Percentiles rank a stretch among this genome's conserved stretches.
These are phyloP conservation scores for Heterobasidion occidentale DNA, from an alignment of 1,284 basidiomycete species.

Conservation along the genomic window DNA sequence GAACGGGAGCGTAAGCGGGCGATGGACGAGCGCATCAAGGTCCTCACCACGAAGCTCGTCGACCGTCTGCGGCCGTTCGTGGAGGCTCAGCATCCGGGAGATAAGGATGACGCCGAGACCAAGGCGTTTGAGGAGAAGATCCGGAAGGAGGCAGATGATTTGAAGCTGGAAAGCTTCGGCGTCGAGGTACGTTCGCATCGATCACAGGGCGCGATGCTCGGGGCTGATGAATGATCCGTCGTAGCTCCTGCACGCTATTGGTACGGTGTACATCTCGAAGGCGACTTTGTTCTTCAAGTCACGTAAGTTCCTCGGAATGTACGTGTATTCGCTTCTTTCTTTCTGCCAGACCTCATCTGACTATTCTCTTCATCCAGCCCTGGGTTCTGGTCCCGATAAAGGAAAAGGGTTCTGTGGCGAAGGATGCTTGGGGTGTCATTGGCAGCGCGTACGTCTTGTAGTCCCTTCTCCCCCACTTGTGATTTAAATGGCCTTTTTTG, in stretches of 20 bases:
- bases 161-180: slow-evolving; percentile 98
- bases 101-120: slow-evolving; percentile 81
- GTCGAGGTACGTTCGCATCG: slow-evolving; percentile 62
- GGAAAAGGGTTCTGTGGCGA: slow-evolving; percentile 89
- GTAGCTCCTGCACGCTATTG: slow-evolving; percentile 79
- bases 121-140: slow-evolving; percentile 72
- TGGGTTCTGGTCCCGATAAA: slow-evolving; percentile 94
- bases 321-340: slow-evolving; percentile 22
- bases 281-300: slow-evolving; percentile 90
- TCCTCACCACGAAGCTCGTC: slow-evolving; percentile 69
- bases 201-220: neutral
- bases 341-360: neutral
- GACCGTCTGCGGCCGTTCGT: slow-evolving; percentile 85
- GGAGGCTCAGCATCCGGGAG: slow-evolving; percentile 84
- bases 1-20: slow-evolving; percentile 75
- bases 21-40: slow-evolving; percentile 71
- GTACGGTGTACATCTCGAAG: slow-evolving; percentile 89
- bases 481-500: neutral
- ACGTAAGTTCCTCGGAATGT: slow-evolving; percentile 86
- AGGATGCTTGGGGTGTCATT: slow-evolving; percentile 91
- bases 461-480: neutral
- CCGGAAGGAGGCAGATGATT: slow-evolving; percentile 85
- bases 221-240: neutral
- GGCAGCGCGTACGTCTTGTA: slow-evolving; percentile 70
- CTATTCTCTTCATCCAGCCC: slow-evolving; percentile 41